A percentile compares a stretch with the other conserved stretches of the same genome.
Conservation (phyloP, 768 basidiomycete genomes). For the Mycena epipterygia region DNA sequence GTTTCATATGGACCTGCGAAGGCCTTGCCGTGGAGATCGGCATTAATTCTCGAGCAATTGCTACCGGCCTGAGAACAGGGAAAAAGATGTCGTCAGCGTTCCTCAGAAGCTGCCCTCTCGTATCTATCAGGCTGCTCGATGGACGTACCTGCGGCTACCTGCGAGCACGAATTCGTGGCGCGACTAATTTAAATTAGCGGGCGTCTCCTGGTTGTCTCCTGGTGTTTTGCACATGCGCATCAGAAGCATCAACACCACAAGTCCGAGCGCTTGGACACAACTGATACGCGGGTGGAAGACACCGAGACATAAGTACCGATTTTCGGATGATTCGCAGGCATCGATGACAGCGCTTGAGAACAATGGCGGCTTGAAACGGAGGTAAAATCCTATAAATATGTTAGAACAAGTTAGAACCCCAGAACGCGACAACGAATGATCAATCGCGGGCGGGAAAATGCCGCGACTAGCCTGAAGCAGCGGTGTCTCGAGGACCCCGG, state of each 20-base stretch:
- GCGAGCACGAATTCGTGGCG: too few relatives aligned
- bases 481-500: slow-evolving; percentile 4
- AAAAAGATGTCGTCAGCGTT: too few relatives aligned
- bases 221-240: not conserved
- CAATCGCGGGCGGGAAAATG: not conserved
- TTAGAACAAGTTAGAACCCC: not conserved
- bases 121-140: too few relatives aligned
- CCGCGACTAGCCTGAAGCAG: slow-evolving; percentile 1
- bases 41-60: too few relatives aligned
- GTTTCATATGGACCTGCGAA: too few relatives aligned
- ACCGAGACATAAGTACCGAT: not conserved
- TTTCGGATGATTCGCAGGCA: not conserved
- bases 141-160: too few relatives aligned
- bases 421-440: not conserved
- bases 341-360: not conserved
- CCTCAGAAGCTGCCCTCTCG: too few relatives aligned
- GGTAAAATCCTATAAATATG: not conserved
- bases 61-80: too few relatives aligned
- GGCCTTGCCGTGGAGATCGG: too few relatives aligned
- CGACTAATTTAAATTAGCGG: too few relatives aligned
- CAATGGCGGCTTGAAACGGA: not conserved
- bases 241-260: not conserved
- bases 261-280: not conserved
- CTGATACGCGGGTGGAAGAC: not conserved
- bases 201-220: too few relatives aligned